These are phyloP conservation scores for Naegleria fowleri DNA, from an alignment of 208 protist genomes.

Conservation along the genomic window DNA sequence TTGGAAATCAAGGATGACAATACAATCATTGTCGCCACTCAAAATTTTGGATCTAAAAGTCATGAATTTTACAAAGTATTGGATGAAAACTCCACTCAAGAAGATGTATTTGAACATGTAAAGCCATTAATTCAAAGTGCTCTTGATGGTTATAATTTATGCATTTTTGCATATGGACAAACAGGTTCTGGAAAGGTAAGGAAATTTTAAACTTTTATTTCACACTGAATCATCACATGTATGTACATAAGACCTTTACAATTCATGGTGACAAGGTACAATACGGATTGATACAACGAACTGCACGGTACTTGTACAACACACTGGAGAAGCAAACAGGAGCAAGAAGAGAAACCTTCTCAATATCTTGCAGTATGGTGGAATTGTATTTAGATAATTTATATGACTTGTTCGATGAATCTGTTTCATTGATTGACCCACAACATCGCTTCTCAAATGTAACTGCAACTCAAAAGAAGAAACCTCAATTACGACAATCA, in stretches of 20 bases:
- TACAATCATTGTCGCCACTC: conserved; percentile 2
- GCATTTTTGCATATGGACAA: conserved; percentile 82
- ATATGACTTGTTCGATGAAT: conserved; percentile 45
- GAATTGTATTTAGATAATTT: conserved; percentile 62
- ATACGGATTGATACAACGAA: conserved; percentile 19
- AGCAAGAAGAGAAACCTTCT: not conserved
- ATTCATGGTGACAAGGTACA: conserved; percentile 26
- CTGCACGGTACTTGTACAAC: conserved; percentile 24
- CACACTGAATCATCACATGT: too few relatives aligned
- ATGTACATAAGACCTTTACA: conserved; percentile 36
- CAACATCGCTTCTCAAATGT: not conserved
- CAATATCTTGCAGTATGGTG: conserved; percentile 51
- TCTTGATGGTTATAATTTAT: conserved; percentile 77
- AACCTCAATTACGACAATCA: conserved; percentile 28
- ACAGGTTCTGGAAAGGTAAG: conserved; percentile 60
- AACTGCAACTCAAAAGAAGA: not conserved
- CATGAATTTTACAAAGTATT: conserved; percentile 29
- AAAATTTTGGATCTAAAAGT: conserved; percentile 17
- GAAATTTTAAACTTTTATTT: too few relatives aligned
- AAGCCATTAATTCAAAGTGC: conserved; percentile 76
- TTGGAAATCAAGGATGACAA: conserved; percentile 28
- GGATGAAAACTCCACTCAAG: not conserved
- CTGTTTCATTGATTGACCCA: conserved; percentile 14
- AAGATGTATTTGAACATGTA: conserved; percentile 45
- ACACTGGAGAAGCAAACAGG: not conserved